phyloP scores from a whole-genome alignment of 805 yeast genomes.

The Teunomyces tritomae region DNA sequence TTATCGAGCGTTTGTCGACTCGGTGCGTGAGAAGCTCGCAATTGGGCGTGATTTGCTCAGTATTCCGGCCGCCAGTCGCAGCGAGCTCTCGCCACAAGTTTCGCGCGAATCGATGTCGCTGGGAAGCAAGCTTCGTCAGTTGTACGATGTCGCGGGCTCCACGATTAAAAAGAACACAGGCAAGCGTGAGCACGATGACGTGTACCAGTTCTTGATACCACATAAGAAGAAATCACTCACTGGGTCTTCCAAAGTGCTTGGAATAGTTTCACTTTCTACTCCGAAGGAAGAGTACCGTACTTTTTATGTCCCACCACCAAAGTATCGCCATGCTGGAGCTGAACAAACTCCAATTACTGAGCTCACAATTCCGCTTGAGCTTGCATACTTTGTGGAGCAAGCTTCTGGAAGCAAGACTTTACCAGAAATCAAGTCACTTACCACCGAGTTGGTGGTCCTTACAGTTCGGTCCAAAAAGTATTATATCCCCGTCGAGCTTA shows the following conservation, averaged over 20 bases:
- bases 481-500: slow-evolving; percentile 38
- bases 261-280: slow-evolving; percentile 33
- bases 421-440: slow-evolving; percentile 35
- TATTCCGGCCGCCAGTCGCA: slow-evolving; percentile 9
- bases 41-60: slow-evolving; percentile 17
- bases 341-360: slow-evolving; percentile 11
- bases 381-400: slow-evolving; percentile 20
- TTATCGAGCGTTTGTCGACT: slow-evolving; percentile 34
- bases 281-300: slow-evolving; percentile 29
- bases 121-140: slow-evolving; percentile 27
- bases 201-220: slow-evolving; percentile 31
- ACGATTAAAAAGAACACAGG: slow-evolving; percentile 15
- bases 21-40: slow-evolving; percentile 27
- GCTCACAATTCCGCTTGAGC: slow-evolving; percentile 31
- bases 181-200: slow-evolving; percentile 17
- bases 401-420: slow-evolving; percentile 10
- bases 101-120: slow-evolving; percentile 15
- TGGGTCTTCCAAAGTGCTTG: slow-evolving; percentile 27
- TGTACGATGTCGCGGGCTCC: slow-evolving; percentile 24
- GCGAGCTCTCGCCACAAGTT: slow-evolving; percentile 15
- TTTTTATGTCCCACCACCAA: slow-evolving; percentile 32
- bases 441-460: slow-evolving; percentile 35
- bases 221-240: slow-evolving; percentile 34
- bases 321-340: slow-evolving; percentile 16
- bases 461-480: slow-evolving; percentile 35